phyloP scores from a whole-genome alignment of 2,329 filamentous ascomycete species.

The Phyllosticta capitalensis region DNA sequence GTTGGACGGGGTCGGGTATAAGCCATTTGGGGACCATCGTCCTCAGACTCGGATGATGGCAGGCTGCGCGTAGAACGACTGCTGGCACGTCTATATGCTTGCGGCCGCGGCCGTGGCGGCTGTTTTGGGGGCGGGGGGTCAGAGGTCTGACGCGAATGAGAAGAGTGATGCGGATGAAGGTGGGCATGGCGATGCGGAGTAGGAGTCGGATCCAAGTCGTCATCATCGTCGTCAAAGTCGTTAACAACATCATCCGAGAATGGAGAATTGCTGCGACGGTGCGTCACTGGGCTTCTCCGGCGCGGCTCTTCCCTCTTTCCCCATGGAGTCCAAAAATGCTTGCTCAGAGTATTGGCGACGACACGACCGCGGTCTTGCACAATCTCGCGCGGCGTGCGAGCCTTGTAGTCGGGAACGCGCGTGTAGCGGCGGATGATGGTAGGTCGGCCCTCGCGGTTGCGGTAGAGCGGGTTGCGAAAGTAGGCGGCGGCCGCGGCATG shows the following conservation, averaged over 20 bases:
- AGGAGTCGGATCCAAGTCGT: slow-evolving; percentile 14
- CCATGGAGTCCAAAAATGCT: slow-evolving; percentile 28
- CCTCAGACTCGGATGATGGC: slow-evolving; percentile 3
- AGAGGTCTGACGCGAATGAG: neutral
- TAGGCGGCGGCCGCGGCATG: slow-evolving; percentile 34
- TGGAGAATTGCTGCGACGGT: slow-evolving; percentile 15
- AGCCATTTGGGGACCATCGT: neutral
- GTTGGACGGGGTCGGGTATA: neutral
- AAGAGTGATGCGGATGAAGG: slow-evolving; percentile 13
- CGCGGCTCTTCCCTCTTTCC: slow-evolving; percentile 14
- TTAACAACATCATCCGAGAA: slow-evolving; percentile 14
- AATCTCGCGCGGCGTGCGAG: slow-evolving; percentile 19
- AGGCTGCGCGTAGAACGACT: neutral
- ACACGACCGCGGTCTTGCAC: slow-evolving; percentile 21
- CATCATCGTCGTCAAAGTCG: slow-evolving; percentile 5
- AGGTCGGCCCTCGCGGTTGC: slow-evolving; percentile 35
- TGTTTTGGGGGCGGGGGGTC: slow-evolving; percentile 3
- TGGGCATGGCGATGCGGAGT: slow-evolving; percentile 13
- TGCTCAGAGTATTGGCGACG: slow-evolving; percentile 20
- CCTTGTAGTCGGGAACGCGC: slow-evolving; percentile 14
- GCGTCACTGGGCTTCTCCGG: slow-evolving; percentile 17
- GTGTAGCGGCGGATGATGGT: slow-evolving; percentile 33
- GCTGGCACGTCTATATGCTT: neutral
- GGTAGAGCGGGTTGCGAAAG: slow-evolving; percentile 41
- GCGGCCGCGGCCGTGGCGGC: neutral